Conservation (phyloP, 192 early-diverging fungal species). For the Gamsiella multidivaricata region DNA sequence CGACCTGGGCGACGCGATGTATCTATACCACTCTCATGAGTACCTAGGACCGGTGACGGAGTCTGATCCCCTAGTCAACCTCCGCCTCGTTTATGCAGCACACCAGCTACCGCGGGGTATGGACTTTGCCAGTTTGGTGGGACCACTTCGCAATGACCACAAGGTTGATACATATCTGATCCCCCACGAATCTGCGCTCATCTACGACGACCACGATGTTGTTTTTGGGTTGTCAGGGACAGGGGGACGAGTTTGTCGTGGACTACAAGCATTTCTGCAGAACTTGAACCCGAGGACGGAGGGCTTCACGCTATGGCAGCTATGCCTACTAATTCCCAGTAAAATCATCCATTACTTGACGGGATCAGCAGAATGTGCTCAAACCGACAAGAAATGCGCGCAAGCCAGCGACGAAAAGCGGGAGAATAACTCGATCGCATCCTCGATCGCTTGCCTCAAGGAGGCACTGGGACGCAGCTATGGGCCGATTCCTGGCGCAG, state of each 20-base stretch:
- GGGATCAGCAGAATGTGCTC: background rate
- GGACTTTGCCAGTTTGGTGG: constrained; percentile 6
- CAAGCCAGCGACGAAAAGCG: no score
- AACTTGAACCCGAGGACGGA: background rate
- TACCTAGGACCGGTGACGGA: constrained; percentile 5
- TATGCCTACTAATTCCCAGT: constrained; percentile 17
- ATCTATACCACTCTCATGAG: constrained; percentile 8
- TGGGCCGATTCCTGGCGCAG: background rate
- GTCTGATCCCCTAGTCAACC: constrained; percentile 1
- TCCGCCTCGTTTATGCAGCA: constrained; percentile 29
- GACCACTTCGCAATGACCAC: background rate
- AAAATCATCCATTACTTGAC: background rate
- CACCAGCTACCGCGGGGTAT: constrained; percentile 24
- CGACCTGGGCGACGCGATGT: background rate
- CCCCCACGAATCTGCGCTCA: constrained; percentile 8
- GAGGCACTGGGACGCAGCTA: constrained; percentile 2
- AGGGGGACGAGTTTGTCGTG: constrained; percentile 9
- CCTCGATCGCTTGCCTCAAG: constrained; percentile 8
- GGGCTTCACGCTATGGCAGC: constrained; percentile 6
- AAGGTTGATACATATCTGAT: constrained; percentile 37
- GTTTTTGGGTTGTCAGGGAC: constrained; percentile 30
- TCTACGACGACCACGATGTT: constrained; percentile 10
- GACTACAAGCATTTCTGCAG: constrained; percentile 15
- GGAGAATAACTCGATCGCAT: background rate
- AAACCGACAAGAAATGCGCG: background rate